phyloP scores from a whole-genome alignment of 2,329 filamentous ascomycete species.

The Phaeosphaeriaceae sp. region DNA sequence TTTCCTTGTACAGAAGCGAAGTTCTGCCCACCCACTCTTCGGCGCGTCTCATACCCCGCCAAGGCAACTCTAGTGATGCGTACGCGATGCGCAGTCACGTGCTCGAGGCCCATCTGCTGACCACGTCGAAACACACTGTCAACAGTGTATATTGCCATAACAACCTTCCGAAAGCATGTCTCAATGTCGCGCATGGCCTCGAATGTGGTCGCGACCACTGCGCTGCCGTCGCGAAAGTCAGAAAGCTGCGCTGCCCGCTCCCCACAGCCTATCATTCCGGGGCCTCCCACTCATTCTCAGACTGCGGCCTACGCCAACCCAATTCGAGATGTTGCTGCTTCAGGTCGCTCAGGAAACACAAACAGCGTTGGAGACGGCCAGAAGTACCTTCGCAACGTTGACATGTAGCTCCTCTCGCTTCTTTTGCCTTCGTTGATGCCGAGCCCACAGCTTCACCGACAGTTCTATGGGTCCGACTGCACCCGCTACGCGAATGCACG shows the following conservation, averaged over 20 bases:
- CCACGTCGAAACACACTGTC: constrained; percentile 21
- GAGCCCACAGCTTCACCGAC: constrained; percentile 40
- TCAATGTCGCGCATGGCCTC: constrained; percentile 20
- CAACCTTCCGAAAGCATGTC: constrained; percentile 16
- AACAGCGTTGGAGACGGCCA: constrained; percentile 14
- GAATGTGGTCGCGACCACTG: constrained; percentile 23
- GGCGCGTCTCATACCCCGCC: constrained; percentile 16
- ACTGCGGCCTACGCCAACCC: constrained; percentile 28
- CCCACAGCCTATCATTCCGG: constrained; percentile 38
- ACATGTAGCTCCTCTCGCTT: constrained; percentile 1
- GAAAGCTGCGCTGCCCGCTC: constrained; percentile 26
- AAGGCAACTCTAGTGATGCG: constrained; percentile 7
- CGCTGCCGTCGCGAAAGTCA: constrained; percentile 20
- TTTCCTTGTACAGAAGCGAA: not conserved
- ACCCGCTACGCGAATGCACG: constrained; percentile 34
- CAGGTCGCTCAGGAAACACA: constrained; percentile 16
- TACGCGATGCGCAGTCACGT: constrained; percentile 23
- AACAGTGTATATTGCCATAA: constrained; percentile 23
- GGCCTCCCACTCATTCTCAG: constrained; percentile 35
- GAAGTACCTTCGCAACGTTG: not conserved
- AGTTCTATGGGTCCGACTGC: constrained; percentile 31
- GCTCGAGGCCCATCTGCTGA: constrained; percentile 6
- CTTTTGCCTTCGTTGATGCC: constrained; percentile 39
- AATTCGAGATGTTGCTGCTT: constrained; percentile 16
- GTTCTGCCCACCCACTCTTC: constrained; percentile 7